Base-by-base conservation (phyloP, 1,284 basidiomycete genomes). In the Abortiporus biennis region DNA sequence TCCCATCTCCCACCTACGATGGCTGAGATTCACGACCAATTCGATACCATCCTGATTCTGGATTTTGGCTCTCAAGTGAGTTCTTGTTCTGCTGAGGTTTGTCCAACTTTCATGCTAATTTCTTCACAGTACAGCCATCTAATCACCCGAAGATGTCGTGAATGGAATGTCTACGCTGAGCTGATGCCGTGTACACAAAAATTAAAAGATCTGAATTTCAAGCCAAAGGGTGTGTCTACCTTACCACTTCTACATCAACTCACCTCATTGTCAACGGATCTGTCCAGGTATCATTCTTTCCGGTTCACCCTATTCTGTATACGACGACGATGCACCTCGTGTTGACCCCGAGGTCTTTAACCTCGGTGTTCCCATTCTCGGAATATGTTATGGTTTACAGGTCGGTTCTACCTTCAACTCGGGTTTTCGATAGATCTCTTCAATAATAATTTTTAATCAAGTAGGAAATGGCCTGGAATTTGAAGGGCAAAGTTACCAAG, bases 331-430 rank as follows among this genome's bases (percentile, higher is more conserved):
- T 54, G 86, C 96, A 4, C 96, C 96, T 13, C 90, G 93, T 53
- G 93, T 94, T 36, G 95, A 99, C 65, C 90, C 92, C 15, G 85
- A 76, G n/a, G 85, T 99, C n/a, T 99, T 94, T 57, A 78, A 83
- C 32, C 76, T 89, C 12, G 92, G 87, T 27, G 84, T 98, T 1
- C 95, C 96, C 15, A 83, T 99, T 42, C 74, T 99, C 13, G 96
- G 96, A 36, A 98, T 99, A 49, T 99, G 96, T 65, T 99, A 99
- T 66, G 96, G 96, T 22, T 74, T 99, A n/a, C 92, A 95, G 72
- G 89, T 87, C 44, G 43, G 69, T 62, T 9, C 23, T 30, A 6
- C 6, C 27, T 19, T 16, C 3, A 3, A 8, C 9, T 4, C 24
- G 19, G 8, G 2, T 29, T 40, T 13, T 32, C 9, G 13, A 19